Evolutionary conservation across 805 yeast genomes (phyloP).

Genomic region (Lipomyces anomalus): DNA sequence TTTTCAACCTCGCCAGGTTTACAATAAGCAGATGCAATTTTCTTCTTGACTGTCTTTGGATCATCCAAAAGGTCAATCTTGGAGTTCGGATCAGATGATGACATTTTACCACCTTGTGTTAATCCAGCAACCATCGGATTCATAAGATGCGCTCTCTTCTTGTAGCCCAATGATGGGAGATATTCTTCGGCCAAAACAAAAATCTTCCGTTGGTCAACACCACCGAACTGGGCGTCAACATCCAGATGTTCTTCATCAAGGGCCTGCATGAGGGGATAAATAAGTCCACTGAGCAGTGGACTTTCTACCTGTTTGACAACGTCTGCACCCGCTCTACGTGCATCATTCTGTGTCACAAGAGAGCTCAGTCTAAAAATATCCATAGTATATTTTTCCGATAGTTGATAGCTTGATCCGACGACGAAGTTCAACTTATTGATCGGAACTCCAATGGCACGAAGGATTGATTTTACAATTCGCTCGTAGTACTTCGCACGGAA

Average conservation of each 20-base stretch:
- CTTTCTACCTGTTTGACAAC: constrained; percentile 96
- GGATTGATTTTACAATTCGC: constrained; percentile 72
- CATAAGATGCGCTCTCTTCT: constrained; percentile 97
- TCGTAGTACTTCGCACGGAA: constrained; percentile 90
- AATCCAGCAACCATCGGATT: constrained; percentile 98
- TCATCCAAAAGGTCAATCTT: constrained; percentile 90
- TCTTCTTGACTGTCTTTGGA: constrained; percentile 81
- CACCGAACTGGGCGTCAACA: constrained; percentile 95
- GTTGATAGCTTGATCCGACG: constrained; percentile 86
- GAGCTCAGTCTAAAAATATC: constrained; percentile 85
- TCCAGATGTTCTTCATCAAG: constrained; percentile 86
- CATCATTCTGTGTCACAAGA: constrained; percentile 85
- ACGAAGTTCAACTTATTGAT: constrained; percentile 80
- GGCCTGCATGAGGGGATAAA: constrained; percentile 98
- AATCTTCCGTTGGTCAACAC: constrained; percentile 97
- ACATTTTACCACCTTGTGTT: constrained; percentile 94
- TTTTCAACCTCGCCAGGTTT: constrained; percentile 90
- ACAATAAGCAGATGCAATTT: constrained; percentile 87
- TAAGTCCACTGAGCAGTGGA: constrained; percentile 87
- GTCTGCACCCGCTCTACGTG: constrained; percentile 98
- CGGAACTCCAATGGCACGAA: constrained; percentile 83
- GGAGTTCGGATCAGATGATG: constrained; percentile 97
- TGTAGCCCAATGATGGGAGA: constrained; percentile 80
- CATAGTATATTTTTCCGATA: constrained; percentile 69
- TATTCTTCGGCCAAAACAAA: constrained; percentile 95